Percentiles rank a stretch among this genome's conserved stretches.
Evolutionary conservation across 2,329 filamentous ascomycete genomes (phyloP).

Genomic region (Botryosphaeria dothidea): DNA sequence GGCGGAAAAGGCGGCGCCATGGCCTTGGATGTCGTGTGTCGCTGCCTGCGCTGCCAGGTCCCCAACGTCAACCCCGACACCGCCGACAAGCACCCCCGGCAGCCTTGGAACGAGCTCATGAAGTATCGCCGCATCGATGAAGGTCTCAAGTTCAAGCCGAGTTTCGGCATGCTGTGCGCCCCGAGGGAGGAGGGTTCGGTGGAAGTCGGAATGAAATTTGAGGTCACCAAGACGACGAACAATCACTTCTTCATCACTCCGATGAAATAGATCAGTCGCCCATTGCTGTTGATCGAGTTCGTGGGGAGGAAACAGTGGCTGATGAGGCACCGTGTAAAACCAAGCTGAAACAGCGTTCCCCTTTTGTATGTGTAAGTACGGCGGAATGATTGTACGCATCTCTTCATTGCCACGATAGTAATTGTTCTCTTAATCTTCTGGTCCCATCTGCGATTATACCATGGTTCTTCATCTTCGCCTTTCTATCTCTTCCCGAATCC

Average conservation of each 20-base stretch:
- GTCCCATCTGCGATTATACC: too few relatives aligned
- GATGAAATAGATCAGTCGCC: conserved; percentile 43
- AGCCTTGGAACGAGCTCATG: conserved; percentile 65
- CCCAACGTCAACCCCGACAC: conserved; percentile 67
- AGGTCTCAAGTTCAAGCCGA: conserved; percentile 64
- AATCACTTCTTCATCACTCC: conserved; percentile 50
- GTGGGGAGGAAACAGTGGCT: too few relatives aligned
- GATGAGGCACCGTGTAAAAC: too few relatives aligned
- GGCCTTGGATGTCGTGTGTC: conserved; percentile 58
- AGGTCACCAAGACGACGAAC: conserved; percentile 59
- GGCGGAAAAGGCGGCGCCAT: conserved; percentile 30
- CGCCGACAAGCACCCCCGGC: conserved; percentile 56
- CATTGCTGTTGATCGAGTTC: too few relatives aligned
- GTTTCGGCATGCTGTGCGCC: conserved; percentile 67
- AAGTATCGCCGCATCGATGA: conserved; percentile 61
- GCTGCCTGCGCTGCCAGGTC: conserved; percentile 63
- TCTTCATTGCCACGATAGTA: too few relatives aligned
- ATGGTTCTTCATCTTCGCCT: too few relatives aligned
- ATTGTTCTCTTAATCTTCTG: too few relatives aligned
- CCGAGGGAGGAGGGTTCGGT: conserved; percentile 59
- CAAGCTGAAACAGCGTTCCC: too few relatives aligned
- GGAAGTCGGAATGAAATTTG: conserved; percentile 59
- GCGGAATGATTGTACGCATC: too few relatives aligned
- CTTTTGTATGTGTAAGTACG: too few relatives aligned
- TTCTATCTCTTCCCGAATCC: too few relatives aligned